phyloP scores from a whole-genome alignment of 2,329 filamentous ascomycete genomes.

The Penicillium griseofulvum region DNA sequence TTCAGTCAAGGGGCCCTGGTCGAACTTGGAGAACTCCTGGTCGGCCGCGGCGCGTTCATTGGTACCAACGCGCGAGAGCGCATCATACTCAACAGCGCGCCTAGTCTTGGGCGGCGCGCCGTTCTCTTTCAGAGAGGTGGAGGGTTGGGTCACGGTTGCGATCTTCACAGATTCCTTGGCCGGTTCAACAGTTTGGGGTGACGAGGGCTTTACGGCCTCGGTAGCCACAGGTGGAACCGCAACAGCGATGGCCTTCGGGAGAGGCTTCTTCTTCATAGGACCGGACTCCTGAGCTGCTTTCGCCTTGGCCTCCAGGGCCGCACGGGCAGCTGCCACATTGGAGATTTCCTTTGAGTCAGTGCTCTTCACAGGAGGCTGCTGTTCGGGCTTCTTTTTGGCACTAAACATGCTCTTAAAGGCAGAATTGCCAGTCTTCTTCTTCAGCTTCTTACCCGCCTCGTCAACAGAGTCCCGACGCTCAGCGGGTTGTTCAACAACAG shows the following conservation, averaged over 20 bases:
- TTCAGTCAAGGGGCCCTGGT: conserved; percentile 83
- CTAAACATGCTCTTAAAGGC: conserved; percentile 48
- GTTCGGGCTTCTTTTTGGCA: conserved; percentile 39
- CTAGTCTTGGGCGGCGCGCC: conserved; percentile 40
- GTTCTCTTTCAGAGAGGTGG: conserved; percentile 13
- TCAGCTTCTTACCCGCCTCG: conserved; percentile 42
- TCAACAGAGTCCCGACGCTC: conserved; percentile 35
- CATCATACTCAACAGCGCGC: conserved; percentile 54
- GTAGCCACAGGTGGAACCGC: conserved; percentile 3
- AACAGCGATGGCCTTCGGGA: conserved; percentile 18
- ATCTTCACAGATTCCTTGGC: conserved; percentile 22
- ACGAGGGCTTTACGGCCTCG: conserved; percentile 8
- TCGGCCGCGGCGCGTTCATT: conserved; percentile 46
- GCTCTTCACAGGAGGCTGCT: conserved; percentile 33
- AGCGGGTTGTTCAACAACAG: conserved; percentile 20
- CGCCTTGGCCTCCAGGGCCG: conserved; percentile 41
- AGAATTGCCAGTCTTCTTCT: conserved; percentile 43
- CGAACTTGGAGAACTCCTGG: conserved; percentile 64
- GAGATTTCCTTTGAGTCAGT: conserved; percentile 32
- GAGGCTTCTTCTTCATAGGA: conserved; percentile 37
- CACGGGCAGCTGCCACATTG: conserved; percentile 44
- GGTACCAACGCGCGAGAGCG: conserved; percentile 60
- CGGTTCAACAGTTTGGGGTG: conserved; percentile 9
- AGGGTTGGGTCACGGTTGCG: background rate
- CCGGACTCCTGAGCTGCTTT: conserved; percentile 33